Conservation (phyloP, 129 eudicot genomes). For the Ambrosia artemisiifolia region DNA sequence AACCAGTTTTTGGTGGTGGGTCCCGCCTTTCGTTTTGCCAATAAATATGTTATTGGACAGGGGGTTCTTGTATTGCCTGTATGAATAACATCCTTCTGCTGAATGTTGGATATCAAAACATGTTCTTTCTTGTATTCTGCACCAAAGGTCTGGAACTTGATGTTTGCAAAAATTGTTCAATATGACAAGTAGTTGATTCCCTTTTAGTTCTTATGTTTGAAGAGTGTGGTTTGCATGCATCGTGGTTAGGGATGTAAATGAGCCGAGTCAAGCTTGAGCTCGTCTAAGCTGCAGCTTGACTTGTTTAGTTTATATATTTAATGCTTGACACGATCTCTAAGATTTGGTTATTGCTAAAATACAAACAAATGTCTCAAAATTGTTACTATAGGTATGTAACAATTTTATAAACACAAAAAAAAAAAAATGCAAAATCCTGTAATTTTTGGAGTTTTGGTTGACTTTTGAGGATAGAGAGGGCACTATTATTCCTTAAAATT, state of each 20-base stretch:
- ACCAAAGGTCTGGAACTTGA: background rate
- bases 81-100: constrained; percentile 16
- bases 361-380: too few species aligned
- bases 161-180: background rate
- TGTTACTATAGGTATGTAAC: too few species aligned
- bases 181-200: background rate
- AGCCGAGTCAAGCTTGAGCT: background rate
- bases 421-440: too few species aligned
- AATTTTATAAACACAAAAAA: too few species aligned
- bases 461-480: too few species aligned
- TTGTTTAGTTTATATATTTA: too few species aligned
- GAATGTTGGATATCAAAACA: constrained; percentile 10
- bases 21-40: background rate
- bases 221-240: background rate
- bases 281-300: too few species aligned
- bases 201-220: background rate
- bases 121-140: background rate
- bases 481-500: too few species aligned
- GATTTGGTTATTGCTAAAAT: too few species aligned
- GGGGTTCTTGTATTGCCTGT: background rate
- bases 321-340: too few species aligned
- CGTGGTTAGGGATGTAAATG: background rate
- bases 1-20: background rate
- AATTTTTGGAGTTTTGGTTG: too few species aligned
- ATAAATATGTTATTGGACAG: constrained; percentile 13